Percentiles rank a stretch among this genome's conserved stretches.
These are phyloP conservation scores for Isatis lusitanica DNA, from an alignment of 441 rosid genomes.

Conservation along the genomic window DNA sequence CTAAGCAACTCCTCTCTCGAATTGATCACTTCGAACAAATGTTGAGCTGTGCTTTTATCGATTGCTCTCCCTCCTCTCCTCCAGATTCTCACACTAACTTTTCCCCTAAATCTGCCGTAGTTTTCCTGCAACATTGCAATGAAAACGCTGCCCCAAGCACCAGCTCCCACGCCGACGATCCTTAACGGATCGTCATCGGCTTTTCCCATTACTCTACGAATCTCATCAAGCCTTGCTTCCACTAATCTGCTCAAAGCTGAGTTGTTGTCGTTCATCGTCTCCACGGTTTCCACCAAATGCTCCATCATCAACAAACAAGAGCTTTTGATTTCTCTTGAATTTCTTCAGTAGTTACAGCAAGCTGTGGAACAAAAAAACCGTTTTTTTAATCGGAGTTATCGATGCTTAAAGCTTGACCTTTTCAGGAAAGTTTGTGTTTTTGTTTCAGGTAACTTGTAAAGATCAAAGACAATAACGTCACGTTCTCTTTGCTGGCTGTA, in stretches of 20 bases:
- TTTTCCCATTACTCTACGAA: conserved; percentile 55
- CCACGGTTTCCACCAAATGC: conserved; percentile 14
- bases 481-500: conserved; percentile 10
- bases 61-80: conserved; percentile 84
- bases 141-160: conserved; percentile 99
- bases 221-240: conserved; percentile 37
- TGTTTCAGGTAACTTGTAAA: conserved; percentile 17
- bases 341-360: conserved; percentile 6
- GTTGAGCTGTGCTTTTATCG: conserved; percentile 78
- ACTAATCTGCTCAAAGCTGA: conserved; percentile 24
- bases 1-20: conserved; percentile 87
- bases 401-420: conserved; percentile 19
- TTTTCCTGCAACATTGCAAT: conserved; percentile 81
- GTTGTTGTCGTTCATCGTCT: conserved; percentile 21
- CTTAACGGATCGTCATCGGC: conserved; percentile 79
- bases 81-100: conserved; percentile 87
- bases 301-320: conserved; percentile 16
- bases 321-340: background rate
- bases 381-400: conserved; percentile 9
- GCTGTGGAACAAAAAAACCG: background rate
- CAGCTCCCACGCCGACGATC: conserved; percentile 94
- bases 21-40: conserved; percentile 93
- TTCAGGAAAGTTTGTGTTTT: conserved; percentile 16
- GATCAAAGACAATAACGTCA: conserved; percentile 9
- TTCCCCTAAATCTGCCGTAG: conserved; percentile 72